Conservation (phyloP, 805 yeast genomes). For the Metschnikowia lachancei region DNA sequence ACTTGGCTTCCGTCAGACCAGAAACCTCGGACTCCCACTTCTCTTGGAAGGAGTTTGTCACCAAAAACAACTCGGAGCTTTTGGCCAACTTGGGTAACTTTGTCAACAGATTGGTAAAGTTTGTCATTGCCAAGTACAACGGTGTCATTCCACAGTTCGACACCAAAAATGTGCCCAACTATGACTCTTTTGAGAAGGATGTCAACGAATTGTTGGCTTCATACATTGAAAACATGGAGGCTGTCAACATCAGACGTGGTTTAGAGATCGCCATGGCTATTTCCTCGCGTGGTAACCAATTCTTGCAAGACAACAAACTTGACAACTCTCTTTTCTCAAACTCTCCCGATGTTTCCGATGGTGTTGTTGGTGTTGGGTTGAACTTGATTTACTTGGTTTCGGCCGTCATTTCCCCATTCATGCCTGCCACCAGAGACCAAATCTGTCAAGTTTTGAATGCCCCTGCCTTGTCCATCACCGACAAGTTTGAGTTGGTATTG, state of each 20-base stretch:
- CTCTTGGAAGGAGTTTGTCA: conserved; percentile 94
- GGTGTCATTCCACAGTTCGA: conserved; percentile 79
- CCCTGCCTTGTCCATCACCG: conserved; percentile 75
- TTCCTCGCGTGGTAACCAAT: conserved; percentile 89
- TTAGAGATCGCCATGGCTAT: conserved; percentile 87
- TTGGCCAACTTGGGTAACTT: conserved; percentile 96
- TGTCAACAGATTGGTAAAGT: conserved; percentile 90
- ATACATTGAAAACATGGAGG: conserved; percentile 74
- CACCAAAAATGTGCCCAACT: conserved; percentile 46
- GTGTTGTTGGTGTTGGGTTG: conserved; percentile 88
- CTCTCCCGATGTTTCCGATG: conserved; percentile 77
- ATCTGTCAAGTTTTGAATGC: conserved; percentile 80
- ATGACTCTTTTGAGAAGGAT: conserved; percentile 48
- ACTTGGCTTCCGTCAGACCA: conserved; percentile 88
- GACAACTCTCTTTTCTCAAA: conserved; percentile 82
- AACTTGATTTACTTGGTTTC: conserved; percentile 85
- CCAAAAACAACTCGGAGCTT: conserved; percentile 89
- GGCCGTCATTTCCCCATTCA: conserved; percentile 78
- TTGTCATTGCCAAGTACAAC: conserved; percentile 83
- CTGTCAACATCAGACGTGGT: conserved; percentile 80
- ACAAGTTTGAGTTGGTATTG: conserved; percentile 65
- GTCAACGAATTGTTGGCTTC: conserved; percentile 57
- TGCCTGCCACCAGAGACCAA: conserved; percentile 76
- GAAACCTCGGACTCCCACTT: conserved; percentile 95
- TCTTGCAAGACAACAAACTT: conserved; percentile 92